Base-by-base conservation (phyloP, 108 stramenopile genomes). In the Cyclotella baltica region DNA sequence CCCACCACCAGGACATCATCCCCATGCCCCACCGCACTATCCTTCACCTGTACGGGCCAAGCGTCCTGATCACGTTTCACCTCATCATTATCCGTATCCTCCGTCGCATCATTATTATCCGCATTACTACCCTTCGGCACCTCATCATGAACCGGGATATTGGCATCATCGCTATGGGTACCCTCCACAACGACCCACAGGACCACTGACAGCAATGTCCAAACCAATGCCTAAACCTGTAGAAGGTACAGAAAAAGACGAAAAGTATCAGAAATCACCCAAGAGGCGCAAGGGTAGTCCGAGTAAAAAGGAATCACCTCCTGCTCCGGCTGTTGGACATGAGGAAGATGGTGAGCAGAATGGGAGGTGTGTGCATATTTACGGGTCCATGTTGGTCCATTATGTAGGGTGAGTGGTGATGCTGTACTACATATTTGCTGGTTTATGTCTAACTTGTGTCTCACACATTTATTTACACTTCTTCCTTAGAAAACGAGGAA, bases 341-440 rank as follows among this genome's bases (percentile, higher is more conserved):
- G 25, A n/a, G 25, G 28, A 27, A 6, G 4, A 38, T 43, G 71
- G 43, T 19, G 34, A 13, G 1, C 71, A 59, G 46, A 72, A 72
- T 20, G 48, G 35, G 20, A 55, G 50, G 13, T 73, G 73, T 64
- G 62, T 73, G 33, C 73, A 63, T 53, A 53, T 73, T 28, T 63
- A 61, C 19, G 73, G 73, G 10, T 53, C 73, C 20, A 73, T 64
- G 73, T 43, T 73, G 62, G n/a, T 63, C 8, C 46, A 50, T 28
- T 73, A 37, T 16, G 23, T 73, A 1, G 51, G 62, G 62, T 64
- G 62, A 64, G 62, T 36, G n/a, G n/a, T n/a, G n/a, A n/a, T 64
- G 25, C 20, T 37, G 22, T 15, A 22, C 36, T 40, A 36, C 20
- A 9, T 19, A 37, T 18, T 64, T n/a, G n/a, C 19, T n/a, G 4